Percentiles rank a stretch among this genome's conserved stretches.
Conservation (phyloP, 2,329 filamentous ascomycete genomes). For the Parasarocladium wereldwijsianum region DNA sequence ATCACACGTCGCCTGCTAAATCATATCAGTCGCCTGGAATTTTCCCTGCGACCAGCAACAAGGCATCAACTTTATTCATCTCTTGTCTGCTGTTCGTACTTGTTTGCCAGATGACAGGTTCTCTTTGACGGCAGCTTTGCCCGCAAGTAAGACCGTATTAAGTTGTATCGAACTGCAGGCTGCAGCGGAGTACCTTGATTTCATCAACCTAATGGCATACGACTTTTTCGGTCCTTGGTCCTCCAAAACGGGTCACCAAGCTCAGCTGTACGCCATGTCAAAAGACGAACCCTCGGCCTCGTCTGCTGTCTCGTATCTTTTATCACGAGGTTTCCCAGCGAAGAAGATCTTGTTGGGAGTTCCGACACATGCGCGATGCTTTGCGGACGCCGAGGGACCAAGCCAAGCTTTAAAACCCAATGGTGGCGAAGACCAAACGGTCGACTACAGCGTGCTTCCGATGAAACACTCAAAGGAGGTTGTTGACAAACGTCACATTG, state of each 20-base stretch:
- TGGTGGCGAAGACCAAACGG: constrained; percentile 53
- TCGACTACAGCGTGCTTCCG: constrained; percentile 62
- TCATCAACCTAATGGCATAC: constrained; percentile 68
- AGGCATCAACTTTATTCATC: constrained; percentile 53
- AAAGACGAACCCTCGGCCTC: constrained; percentile 52
- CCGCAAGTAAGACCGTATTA: constrained; percentile 50
- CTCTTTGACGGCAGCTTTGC: constrained; percentile 57
- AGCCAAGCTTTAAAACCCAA: constrained; percentile 44
- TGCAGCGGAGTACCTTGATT: constrained; percentile 53
- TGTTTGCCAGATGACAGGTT: constrained; percentile 55
- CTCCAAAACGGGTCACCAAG: constrained; percentile 54
- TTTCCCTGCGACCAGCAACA: constrained; percentile 53
- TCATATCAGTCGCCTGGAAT: constrained; percentile 58
- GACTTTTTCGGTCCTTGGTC: constrained; percentile 66
- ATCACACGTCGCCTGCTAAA: no score
- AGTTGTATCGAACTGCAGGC: constrained; percentile 52
- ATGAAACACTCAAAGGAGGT: constrained; percentile 45
- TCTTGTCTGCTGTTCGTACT: constrained; percentile 51
- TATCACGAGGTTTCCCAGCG: constrained; percentile 49
- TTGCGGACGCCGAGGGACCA: constrained; percentile 48
- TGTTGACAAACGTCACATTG: constrained; percentile 51
- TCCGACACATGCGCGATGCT: constrained; percentile 62
- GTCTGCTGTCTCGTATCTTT: constrained; percentile 49
- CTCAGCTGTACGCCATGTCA: constrained; percentile 52
- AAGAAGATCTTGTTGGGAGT: constrained; percentile 64